A percentile compares a stretch with the other conserved stretches of the same genome.
Evolutionary conservation across 2,329 filamentous ascomycete genomes (phyloP).

Genomic region (Nothomitra cinnamomea): DNA sequence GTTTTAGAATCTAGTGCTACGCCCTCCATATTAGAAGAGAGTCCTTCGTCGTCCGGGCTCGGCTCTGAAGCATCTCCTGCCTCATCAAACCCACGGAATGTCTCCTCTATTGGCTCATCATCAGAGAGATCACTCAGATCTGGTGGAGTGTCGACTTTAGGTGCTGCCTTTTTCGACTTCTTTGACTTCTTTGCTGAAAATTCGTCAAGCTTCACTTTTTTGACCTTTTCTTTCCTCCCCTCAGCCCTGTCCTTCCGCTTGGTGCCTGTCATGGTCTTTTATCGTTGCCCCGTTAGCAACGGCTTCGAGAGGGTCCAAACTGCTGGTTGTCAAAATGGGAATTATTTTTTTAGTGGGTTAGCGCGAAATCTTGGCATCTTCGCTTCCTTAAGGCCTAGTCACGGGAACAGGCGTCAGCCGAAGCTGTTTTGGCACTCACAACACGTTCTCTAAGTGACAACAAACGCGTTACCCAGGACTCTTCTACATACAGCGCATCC

Average conservation of each 20-base stretch:
- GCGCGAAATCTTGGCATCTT: not conserved
- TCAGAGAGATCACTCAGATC: not conserved
- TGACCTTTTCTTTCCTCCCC: not conserved
- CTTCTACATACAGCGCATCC: not conserved
- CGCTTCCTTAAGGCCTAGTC: not conserved
- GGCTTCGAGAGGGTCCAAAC: not conserved
- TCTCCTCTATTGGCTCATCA: not conserved
- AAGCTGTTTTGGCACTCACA: not conserved
- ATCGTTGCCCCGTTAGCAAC: not conserved
- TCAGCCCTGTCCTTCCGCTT: conserved; percentile 1
- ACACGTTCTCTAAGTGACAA: not conserved
- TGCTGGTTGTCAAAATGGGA: too few species aligned
- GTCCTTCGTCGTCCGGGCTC: not conserved
- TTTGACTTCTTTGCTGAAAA: not conserved
- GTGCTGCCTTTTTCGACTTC: not conserved
- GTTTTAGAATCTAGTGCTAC: not conserved
- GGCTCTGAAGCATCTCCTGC: not conserved
- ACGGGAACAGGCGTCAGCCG: conserved; percentile 1
- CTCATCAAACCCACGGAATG: not conserved
- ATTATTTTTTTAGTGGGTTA: not conserved
- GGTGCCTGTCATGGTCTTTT: not conserved
- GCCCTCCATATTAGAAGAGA: not conserved
- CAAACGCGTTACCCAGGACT: not conserved
- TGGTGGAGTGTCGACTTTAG: not conserved
- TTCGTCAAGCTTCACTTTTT: not conserved